Percentiles rank a stretch among this genome's conserved stretches.
These are phyloP conservation scores for Batrachochytrium dendrobatidis DNA, from an alignment of 371 early-diverging fungal species.

Conservation along the genomic window DNA sequence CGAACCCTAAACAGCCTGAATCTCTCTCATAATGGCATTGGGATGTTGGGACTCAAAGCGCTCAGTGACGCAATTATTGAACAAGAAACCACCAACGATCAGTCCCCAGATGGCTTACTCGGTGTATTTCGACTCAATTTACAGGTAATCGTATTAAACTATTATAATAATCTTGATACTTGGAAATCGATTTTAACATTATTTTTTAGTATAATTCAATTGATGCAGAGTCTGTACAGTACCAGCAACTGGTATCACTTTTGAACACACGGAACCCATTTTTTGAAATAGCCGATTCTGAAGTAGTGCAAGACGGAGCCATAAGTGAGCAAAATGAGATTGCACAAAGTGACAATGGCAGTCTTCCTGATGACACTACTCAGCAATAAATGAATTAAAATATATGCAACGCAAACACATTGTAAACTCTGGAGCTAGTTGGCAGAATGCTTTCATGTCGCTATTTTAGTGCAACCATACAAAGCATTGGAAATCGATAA, in stretches of 20 bases:
- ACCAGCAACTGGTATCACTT: constrained; percentile 20
- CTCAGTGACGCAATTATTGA: constrained; percentile 30
- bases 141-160: constrained; percentile 15
- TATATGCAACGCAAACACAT: too few species aligned
- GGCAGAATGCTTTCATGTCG: too few species aligned
- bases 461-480: too few species aligned
- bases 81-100: constrained; percentile 32
- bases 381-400: too few species aligned
- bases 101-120: constrained; percentile 25
- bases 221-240: constrained; percentile 14
- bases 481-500: too few species aligned
- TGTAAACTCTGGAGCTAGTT: too few species aligned
- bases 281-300: constrained; percentile 12
- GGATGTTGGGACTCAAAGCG: constrained; percentile 26
- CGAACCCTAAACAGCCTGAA: constrained; percentile 36
- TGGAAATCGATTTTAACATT: not conserved
- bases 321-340: not conserved
- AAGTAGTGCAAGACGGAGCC: not conserved
- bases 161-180: not conserved
- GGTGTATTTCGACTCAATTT: constrained; percentile 32
- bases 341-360: constrained; percentile 1
- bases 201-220: constrained; percentile 26
- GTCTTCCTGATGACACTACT: not conserved
- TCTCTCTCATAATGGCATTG: constrained; percentile 28
- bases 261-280: constrained; percentile 36